These are phyloP conservation scores for Aspergillus ochraceus DNA, from an alignment of 2,329 filamentous ascomycete genomes.

Conservation along the genomic window DNA sequence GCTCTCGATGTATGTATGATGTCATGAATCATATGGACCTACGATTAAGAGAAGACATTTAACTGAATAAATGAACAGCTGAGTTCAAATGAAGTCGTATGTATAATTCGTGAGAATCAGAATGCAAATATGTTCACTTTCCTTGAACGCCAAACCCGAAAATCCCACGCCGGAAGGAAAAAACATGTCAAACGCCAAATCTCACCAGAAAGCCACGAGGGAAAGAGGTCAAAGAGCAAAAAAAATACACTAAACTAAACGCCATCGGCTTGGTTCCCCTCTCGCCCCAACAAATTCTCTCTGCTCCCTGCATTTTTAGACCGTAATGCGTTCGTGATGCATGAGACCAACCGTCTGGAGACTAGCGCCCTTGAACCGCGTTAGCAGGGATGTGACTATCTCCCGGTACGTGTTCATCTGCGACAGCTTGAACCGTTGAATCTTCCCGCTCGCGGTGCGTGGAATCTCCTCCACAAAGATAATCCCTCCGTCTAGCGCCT, in stretches of 20 bases:
- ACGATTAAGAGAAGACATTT: neutral
- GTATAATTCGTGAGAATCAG: neutral
- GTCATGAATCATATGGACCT: neutral
- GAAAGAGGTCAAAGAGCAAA: neutral
- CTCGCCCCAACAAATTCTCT: no score
- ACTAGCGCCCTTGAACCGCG: constrained; percentile 24
- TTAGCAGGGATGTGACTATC: constrained; percentile 34
- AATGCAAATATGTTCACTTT: neutral
- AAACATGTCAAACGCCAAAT: neutral
- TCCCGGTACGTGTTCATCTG: constrained; percentile 42
- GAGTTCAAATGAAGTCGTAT: neutral
- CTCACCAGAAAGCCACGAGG: neutral
- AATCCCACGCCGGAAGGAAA: neutral
- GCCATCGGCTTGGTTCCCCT: neutral
- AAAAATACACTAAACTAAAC: neutral
- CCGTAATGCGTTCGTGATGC: constrained; percentile 23
- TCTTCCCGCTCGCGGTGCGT: constrained; percentile 52
- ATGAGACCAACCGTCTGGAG: constrained; percentile 23
- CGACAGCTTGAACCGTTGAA: constrained; percentile 43
- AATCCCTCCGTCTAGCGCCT: constrained; percentile 49
- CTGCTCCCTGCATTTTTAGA: constrained; percentile 9
- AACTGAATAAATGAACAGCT: neutral
- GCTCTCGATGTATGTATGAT: neutral
- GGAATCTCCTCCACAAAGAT: constrained; percentile 52
- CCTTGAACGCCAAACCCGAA: neutral